phyloP scores from a whole-genome alignment of 371 early-diverging fungal species.

The Syncephalastrum monosporum region DNA sequence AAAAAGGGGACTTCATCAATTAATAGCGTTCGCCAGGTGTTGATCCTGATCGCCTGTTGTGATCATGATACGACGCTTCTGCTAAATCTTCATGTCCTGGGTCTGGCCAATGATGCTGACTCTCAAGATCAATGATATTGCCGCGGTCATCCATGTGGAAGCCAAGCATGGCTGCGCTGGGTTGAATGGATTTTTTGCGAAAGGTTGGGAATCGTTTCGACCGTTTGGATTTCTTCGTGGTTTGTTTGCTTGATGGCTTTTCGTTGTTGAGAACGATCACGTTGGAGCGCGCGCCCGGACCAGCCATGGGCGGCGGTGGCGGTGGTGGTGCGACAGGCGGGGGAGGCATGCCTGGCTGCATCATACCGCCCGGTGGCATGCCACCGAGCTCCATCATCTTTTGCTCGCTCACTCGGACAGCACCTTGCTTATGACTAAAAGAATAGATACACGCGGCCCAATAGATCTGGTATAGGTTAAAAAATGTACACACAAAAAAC shows the following conservation, averaged over 20 bases:
- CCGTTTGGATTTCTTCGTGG: not conserved
- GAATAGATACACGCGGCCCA: slow-evolving; percentile 46
- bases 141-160: no score
- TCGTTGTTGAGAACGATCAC: slow-evolving; percentile 32
- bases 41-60: no score
- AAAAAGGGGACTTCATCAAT: no score
- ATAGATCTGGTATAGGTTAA: slow-evolving; percentile 24
- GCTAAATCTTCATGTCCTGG: no score
- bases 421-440: slow-evolving; percentile 29
- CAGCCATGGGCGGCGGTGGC: slow-evolving; percentile 13
- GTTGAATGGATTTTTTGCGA: no score
- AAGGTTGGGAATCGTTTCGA: not conserved
- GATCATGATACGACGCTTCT: no score
- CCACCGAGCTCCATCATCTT: not conserved
- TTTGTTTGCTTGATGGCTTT: slow-evolving; percentile 15
- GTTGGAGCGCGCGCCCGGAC: slow-evolving; percentile 19
- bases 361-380: slow-evolving; percentile 3
- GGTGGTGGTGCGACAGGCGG: slow-evolving; percentile 4
- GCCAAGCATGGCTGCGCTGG: no score
- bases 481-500: not conserved
- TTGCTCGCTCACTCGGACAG: not conserved
- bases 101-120: no score
- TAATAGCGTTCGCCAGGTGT: no score
- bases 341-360: slow-evolving; percentile 4
- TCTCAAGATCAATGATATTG: no score